Evolutionary conservation across 495 filamentous ascomycete species (phyloP).

Genomic region (Aspergillus cristatus): DNA sequence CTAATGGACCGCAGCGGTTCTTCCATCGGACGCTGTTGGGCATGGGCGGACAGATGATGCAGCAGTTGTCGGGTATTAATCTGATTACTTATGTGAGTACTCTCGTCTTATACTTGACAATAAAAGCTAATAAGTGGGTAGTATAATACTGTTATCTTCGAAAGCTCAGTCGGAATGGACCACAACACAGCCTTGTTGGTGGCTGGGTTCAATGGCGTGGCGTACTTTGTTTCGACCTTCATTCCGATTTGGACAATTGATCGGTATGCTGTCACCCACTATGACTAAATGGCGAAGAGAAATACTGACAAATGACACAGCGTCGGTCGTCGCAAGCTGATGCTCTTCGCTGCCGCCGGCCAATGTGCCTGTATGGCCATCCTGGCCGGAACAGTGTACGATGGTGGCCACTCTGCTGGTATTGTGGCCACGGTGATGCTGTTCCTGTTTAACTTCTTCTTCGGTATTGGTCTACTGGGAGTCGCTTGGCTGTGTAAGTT

Average conservation of each 20-base stretch:
- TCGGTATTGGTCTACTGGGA: conserved; percentile 22
- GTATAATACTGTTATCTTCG: conserved; percentile 30
- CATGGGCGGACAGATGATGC: conserved; percentile 36
- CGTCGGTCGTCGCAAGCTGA: conserved; percentile 36
- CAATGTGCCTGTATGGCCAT: conserved; percentile 40
- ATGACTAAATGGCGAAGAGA: neutral
- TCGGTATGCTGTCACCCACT: conserved; percentile 10
- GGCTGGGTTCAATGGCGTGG: conserved; percentile 38
- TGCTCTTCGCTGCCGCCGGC: conserved; percentile 42
- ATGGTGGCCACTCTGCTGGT: conserved; percentile 20
- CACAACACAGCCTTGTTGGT: conserved; percentile 35
- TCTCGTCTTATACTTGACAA: neutral
- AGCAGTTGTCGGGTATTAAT: conserved; percentile 38
- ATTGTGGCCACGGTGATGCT: conserved; percentile 26
- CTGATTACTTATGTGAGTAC: conserved; percentile 30
- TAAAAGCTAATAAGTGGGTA: conserved; percentile 1
- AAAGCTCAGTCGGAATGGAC: conserved; percentile 24
- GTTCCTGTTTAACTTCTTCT: conserved; percentile 32
- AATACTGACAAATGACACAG: conserved; percentile 11
- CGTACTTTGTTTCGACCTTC: conserved; percentile 37
- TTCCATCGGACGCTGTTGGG: conserved; percentile 25
- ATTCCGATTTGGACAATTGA: conserved; percentile 46
- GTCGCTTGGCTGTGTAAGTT: conserved; percentile 28
- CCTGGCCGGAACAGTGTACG: conserved; percentile 21
- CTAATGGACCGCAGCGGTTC: conserved; percentile 23